Evolutionary conservation across 768 basidiomycete species (phyloP).

Genomic region (Wakefieldia striispora): DNA sequence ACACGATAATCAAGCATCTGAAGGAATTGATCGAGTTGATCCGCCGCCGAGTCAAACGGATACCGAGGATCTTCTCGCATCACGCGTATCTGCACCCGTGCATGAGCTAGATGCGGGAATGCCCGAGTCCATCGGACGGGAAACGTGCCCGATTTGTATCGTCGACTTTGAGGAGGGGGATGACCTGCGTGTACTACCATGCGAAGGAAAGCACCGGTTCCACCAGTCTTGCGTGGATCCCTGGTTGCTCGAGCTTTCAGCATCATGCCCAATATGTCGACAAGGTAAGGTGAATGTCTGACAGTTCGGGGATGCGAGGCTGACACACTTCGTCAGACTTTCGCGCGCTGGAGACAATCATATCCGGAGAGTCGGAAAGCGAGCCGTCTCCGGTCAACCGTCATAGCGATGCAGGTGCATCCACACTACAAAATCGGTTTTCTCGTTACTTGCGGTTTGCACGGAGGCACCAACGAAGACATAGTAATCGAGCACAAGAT

Average conservation of each 20-base stretch:
- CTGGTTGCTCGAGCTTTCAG: slow-evolving; percentile 88
- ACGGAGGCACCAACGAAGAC: slow-evolving; percentile 44
- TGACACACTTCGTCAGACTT: slow-evolving; percentile 43
- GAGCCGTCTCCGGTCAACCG: slow-evolving; percentile 7
- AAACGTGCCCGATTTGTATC: slow-evolving; percentile 94
- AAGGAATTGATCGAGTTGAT: slow-evolving; percentile 7
- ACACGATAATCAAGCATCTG: slow-evolving; percentile 1
- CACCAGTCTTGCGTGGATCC: slow-evolving; percentile 90
- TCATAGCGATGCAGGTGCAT: slow-evolving; percentile 13
- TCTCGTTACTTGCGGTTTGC: slow-evolving; percentile 59
- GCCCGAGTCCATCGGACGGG: slow-evolving; percentile 69
- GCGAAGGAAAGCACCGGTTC: slow-evolving; percentile 88
- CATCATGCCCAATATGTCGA: slow-evolving; percentile 89
- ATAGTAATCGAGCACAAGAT: slow-evolving; percentile 33
- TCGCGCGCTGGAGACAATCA: slow-evolving; percentile 56
- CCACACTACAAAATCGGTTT: slow-evolving; percentile 42
- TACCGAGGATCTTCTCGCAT: neutral
- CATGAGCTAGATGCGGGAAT: slow-evolving; percentile 40
- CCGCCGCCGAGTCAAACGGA: neutral
- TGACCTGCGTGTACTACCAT: slow-evolving; percentile 85
- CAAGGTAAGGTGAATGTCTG: slow-evolving; percentile 54
- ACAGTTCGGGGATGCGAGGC: neutral
- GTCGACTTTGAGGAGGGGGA: slow-evolving; percentile 94
- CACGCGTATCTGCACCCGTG: neutral
- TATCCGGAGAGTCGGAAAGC: slow-evolving; percentile 36